Percentiles rank a stretch among this genome's conserved stretches.
Conservation (phyloP, 768 basidiomycete species). For the Lactarius hengduanensis region DNA sequence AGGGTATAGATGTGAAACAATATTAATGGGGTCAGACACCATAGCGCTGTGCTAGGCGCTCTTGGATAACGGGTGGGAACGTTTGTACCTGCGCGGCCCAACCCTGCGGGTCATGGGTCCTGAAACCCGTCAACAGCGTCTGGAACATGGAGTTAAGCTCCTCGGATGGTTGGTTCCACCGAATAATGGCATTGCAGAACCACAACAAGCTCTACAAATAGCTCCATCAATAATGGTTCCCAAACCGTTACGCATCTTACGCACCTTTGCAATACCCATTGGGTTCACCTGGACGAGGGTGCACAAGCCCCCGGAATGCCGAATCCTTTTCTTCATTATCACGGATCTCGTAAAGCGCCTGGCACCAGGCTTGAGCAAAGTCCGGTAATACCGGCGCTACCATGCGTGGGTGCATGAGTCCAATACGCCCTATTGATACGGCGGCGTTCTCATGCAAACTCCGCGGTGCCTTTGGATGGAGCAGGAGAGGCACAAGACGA, state of each 20-base stretch:
- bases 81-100: slow-evolving; percentile 82
- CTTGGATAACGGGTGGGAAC: slow-evolving; percentile 88
- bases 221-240: slow-evolving; percentile 33
- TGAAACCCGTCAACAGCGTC: slow-evolving; percentile 85
- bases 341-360: slow-evolving; percentile 94
- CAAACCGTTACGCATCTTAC: slow-evolving; percentile 30
- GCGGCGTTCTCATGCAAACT: slow-evolving; percentile 97
- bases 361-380: slow-evolving; percentile 96
- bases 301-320: slow-evolving; percentile 97
- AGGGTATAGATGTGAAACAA: slow-evolving; percentile 15
- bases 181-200: slow-evolving; percentile 97
- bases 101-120: slow-evolving; percentile 77
- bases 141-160: slow-evolving; percentile 95
- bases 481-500: slow-evolving; percentile 87
- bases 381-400: slow-evolving; percentile 88
- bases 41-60: slow-evolving; percentile 83
- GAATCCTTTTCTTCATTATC: slow-evolving; percentile 99
- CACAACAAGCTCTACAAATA: slow-evolving; percentile 77
- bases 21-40: slow-evolving; percentile 54
- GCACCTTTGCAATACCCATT: slow-evolving; percentile 85
- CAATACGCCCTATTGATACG: slow-evolving; percentile 95
- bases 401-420: slow-evolving; percentile 83
- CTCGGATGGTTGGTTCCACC: slow-evolving; percentile 90
- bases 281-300: slow-evolving; percentile 95
- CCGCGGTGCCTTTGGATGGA: slow-evolving; percentile 90